These are phyloP conservation scores for Boletus vinaceobasis DNA, from an alignment of 768 basidiomycete species.

Conservation along the genomic window DNA sequence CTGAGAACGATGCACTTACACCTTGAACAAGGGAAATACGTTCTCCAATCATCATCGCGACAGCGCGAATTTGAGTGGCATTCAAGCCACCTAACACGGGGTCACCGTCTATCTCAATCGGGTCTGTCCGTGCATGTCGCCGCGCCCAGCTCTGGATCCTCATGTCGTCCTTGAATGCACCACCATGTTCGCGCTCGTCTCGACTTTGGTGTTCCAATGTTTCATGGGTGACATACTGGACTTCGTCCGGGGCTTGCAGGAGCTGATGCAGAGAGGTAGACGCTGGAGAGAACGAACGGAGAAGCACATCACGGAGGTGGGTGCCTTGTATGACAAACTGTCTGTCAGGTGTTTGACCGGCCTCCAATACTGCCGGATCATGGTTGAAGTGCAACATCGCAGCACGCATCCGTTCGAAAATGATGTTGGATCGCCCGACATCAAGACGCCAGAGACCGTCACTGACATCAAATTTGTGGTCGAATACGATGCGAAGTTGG, in stretches of 20 bases:
- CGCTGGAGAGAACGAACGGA: slow-evolving; percentile 49
- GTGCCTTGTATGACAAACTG: slow-evolving; percentile 69
- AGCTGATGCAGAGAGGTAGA: slow-evolving; percentile 26
- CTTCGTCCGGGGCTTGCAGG: slow-evolving; percentile 40
- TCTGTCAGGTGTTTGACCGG: slow-evolving; percentile 28
- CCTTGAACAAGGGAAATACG: slow-evolving; percentile 82
- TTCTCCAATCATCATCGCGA: slow-evolving; percentile 84
- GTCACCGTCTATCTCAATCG: slow-evolving; percentile 73
- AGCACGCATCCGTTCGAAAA: slow-evolving; percentile 63
- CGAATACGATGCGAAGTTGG: slow-evolving; percentile 57
- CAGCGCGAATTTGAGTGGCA: slow-evolving; percentile 70
- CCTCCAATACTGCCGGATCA: slow-evolving; percentile 47
- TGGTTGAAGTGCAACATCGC: slow-evolving; percentile 58
- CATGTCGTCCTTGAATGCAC: slow-evolving; percentile 68
- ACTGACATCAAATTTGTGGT: slow-evolving; percentile 42
- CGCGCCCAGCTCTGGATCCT: slow-evolving; percentile 79
- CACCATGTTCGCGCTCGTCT: slow-evolving; percentile 28
- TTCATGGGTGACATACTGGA: slow-evolving; percentile 36
- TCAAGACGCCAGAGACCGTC: slow-evolving; percentile 66
- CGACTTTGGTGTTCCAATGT: slow-evolving; percentile 37
- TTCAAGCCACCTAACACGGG: slow-evolving; percentile 67
- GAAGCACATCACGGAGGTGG: slow-evolving; percentile 63
- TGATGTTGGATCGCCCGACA: slow-evolving; percentile 62
- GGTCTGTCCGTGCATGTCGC: slow-evolving; percentile 57
- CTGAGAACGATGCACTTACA: slow-evolving; percentile 40